phyloP scores from a whole-genome alignment of 768 basidiomycete species.

The Glaciozyma antarctica region DNA sequence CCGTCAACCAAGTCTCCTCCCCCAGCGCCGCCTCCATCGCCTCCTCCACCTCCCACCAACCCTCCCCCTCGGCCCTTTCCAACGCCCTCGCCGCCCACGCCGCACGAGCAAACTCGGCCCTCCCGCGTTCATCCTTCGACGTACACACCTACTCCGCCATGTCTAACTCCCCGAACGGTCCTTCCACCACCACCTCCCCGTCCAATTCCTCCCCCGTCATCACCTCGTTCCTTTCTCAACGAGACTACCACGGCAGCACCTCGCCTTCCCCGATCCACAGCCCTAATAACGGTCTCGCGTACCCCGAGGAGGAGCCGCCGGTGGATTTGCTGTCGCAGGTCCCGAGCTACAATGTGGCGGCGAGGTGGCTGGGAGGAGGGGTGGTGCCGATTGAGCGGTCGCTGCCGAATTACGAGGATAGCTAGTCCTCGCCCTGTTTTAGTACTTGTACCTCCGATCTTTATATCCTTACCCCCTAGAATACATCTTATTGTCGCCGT shows the following conservation, averaged over 20 bases:
- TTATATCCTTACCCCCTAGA: no score
- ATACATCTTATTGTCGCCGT: no score
- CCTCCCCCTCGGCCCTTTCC: slow-evolving; percentile 34
- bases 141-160: slow-evolving; percentile 18
- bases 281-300: not conserved
- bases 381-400: slow-evolving; percentile 75
- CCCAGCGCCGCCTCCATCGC: not conserved
- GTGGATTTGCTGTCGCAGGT: slow-evolving; percentile 55
- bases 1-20: slow-evolving; percentile 17
- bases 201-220: slow-evolving; percentile 19
- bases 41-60: slow-evolving; percentile 9
- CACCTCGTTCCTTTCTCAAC: not conserved
- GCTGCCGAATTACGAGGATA: slow-evolving; percentile 77
- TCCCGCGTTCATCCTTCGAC: not conserved
- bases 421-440: not conserved
- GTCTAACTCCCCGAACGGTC: slow-evolving; percentile 19
- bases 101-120: slow-evolving; percentile 10
- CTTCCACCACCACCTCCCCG: slow-evolving; percentile 7
- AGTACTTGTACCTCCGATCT: no score
- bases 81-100: slow-evolving; percentile 33
- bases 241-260: not conserved
- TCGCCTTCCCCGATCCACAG: not conserved
- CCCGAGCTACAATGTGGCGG: slow-evolving; percentile 75
- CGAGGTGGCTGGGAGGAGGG: slow-evolving; percentile 78
- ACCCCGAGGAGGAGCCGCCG: not conserved